phyloP scores from a whole-genome alignment of 129 eudicot species.

The Lactuca saligna region DNA sequence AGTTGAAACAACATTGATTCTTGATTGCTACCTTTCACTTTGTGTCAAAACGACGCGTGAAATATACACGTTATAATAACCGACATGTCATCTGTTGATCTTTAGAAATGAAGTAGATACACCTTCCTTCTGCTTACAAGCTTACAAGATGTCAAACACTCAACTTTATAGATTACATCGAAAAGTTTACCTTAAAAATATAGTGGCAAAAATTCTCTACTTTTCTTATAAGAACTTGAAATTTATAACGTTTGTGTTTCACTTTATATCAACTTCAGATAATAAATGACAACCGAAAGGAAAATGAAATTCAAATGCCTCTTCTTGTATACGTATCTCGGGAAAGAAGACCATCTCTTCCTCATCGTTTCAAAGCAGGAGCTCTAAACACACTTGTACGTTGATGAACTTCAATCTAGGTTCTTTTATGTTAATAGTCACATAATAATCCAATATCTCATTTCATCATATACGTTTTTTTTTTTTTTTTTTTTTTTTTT shows the following conservation, averaged over 20 bases:
- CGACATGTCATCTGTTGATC: too few relatives aligned
- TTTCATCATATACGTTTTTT: neutral
- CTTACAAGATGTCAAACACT: neutral
- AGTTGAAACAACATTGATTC: too few relatives aligned
- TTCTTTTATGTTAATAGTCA: neutral
- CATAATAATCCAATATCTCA: neutral
- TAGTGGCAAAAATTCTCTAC: neutral
- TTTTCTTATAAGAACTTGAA: neutral
- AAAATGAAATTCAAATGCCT: constrained; percentile 46
- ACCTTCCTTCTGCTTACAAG: neutral
- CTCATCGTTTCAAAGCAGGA: constrained; percentile 91
- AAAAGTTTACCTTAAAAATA: neutral
- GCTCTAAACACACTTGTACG: constrained; percentile 80
- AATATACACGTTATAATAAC: neutral
- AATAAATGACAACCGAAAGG: constrained; percentile 48
- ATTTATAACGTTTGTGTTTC: neutral
- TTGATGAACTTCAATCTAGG: neutral
- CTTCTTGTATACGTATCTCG: constrained; percentile 82
- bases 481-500: constrained; percentile 8
- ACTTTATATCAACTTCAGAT: constrained; percentile 32
- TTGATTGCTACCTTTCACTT: neutral
- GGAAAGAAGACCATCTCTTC: constrained; percentile 72
- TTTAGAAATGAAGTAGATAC: neutral
- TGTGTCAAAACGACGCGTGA: neutral
- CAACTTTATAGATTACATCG: neutral